A percentile compares a stretch with the other conserved stretches of the same genome.
phyloP scores from a whole-genome alignment of 352 stramenopile genomes.

The Phytophthora meadii region DNA sequence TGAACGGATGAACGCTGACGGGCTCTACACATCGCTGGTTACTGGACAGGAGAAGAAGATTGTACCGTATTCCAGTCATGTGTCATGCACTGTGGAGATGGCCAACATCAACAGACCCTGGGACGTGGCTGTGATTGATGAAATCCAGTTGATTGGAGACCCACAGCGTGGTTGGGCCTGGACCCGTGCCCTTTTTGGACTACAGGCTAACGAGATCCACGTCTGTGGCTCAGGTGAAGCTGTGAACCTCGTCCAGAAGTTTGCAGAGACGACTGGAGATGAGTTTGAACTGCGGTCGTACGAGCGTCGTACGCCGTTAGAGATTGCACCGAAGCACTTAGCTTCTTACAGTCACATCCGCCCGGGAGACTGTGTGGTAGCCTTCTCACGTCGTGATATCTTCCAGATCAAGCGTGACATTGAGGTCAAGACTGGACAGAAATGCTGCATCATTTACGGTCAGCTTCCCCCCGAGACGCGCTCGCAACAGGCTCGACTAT shows the following conservation, averaged over 20 bases:
- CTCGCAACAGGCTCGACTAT: slow-evolving; percentile 93
- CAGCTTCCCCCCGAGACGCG: slow-evolving; percentile 96
- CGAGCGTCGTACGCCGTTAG: slow-evolving; percentile 92
- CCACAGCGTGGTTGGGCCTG: slow-evolving; percentile 91
- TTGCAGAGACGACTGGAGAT: slow-evolving; percentile 92
- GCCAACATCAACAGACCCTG: slow-evolving; percentile 84
- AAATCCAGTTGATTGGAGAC: slow-evolving; percentile 97
- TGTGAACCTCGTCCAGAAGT: slow-evolving; percentile 84
- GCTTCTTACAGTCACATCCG: slow-evolving; percentile 67
- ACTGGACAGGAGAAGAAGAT: slow-evolving; percentile 96
- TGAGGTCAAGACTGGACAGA: slow-evolving; percentile 89
- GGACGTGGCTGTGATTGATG: slow-evolving; percentile 94
- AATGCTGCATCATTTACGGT: slow-evolving; percentile 98
- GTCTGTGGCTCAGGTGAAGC: slow-evolving; percentile 95
- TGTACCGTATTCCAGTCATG: slow-evolving; percentile 86
- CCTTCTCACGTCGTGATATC: slow-evolving; percentile 95
- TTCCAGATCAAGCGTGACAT: slow-evolving; percentile 97
- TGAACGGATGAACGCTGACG: slow-evolving; percentile 94
- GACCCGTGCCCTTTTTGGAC: slow-evolving; percentile 93
- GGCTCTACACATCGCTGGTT: slow-evolving; percentile 94
- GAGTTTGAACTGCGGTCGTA: slow-evolving; percentile 95
- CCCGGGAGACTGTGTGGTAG: slow-evolving; percentile 95
- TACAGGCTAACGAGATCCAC: slow-evolving; percentile 96
- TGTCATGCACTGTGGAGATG: slow-evolving; percentile 91
- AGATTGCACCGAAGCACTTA: slow-evolving; percentile 71